Base-by-base conservation (phyloP, 495 filamentous ascomycete species). In the Platismatia glauca region DNA sequence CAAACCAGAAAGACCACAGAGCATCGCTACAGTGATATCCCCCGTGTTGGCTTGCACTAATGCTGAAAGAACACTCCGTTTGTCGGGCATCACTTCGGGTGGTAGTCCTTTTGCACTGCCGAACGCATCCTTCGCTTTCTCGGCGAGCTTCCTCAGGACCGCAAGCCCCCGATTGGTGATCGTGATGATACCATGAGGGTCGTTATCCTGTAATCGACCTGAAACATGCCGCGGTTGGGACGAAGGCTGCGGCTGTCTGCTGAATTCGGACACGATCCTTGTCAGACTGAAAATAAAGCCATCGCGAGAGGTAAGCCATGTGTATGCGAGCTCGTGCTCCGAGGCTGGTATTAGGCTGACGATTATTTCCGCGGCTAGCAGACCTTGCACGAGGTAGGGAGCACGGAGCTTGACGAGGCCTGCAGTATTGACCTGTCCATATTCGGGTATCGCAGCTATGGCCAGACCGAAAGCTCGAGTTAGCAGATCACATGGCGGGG, bases 331-430 rank as follows among this genome's bases (percentile, higher is more conserved):
- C 12, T 79, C 76, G 31, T 77, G 81, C 66, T 95, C 91, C 24
- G 81, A 80, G 0, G 80, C 81, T n/a, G 89, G 89, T 3, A 82
- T 83, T 20, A 96, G 80, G 8, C 84, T 82, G 6, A 90, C 82
- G 12, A 97, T 75, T 59, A 97, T 94, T 67, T 98, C 93, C 6
- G 90, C 93, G 3, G 92, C 89, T 8, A 98, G 77, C 64, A 98
- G 83, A 8, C 90, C 90, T 76, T 98, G 94, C 81, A 91, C 89
- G 56, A 98, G 76, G 63, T 88, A 84, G 1, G 94, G 86, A 73
- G 91, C 93, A 39, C 94, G 88, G 15, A 81, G 84, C 72, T 95
- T 89, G 27, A 70, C 53, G 18, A 60, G 29, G 22, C 39, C 35
- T 24, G 34, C 35, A n/a, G 27, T 11, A 41, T 63, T 35, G 24